phyloP scores from a whole-genome alignment of 306 rosid genomes.

The Vicia sativa region DNA sequence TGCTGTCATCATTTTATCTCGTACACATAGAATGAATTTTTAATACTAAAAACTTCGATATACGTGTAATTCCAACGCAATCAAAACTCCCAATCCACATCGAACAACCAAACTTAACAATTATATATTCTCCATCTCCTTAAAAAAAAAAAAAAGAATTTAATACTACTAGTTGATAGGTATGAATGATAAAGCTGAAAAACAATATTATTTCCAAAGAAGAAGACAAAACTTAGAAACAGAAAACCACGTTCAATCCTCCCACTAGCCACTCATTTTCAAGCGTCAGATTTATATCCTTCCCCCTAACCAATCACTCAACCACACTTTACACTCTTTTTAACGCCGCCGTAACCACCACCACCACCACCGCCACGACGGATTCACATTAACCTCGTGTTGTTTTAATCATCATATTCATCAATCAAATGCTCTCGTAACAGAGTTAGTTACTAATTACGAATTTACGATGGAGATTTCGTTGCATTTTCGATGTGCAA shows the following conservation, averaged over 20 bases:
- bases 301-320: background rate
- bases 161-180: too few species aligned
- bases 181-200: too few species aligned
- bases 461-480: background rate
- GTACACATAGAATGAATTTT: too few species aligned
- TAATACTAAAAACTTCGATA: too few species aligned
- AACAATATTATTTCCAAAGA: too few species aligned
- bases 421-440: background rate
- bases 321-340: background rate
- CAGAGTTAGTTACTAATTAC: background rate
- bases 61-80: too few species aligned
- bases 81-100: too few species aligned
- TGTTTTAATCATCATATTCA: conserved; percentile 5
- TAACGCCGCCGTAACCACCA: background rate
- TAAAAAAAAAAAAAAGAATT: too few species aligned
- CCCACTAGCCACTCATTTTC: background rate
- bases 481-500: background rate
- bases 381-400: background rate
- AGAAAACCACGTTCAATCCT: background rate
- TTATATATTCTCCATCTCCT: too few species aligned
- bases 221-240: background rate
- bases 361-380: background rate
- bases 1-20: too few species aligned
- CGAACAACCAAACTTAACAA: too few species aligned
- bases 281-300: background rate